Conservation (phyloP, 2,329 filamentous ascomycete genomes). For the Penicillium sp. region DNA sequence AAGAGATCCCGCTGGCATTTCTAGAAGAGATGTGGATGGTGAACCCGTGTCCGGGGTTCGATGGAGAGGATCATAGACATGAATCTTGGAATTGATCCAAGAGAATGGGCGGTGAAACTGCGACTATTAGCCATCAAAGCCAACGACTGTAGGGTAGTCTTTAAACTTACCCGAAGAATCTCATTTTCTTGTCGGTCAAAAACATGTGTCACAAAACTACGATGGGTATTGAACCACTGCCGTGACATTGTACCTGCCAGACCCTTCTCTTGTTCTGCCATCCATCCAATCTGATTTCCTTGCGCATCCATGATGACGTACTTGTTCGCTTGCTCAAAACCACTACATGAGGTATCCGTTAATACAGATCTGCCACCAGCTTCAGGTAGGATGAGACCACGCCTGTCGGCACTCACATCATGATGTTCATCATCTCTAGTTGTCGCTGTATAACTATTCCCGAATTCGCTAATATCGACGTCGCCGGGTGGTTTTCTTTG, state of each 20-base stretch:
- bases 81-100: conserved; percentile 59
- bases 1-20: conserved; percentile 43
- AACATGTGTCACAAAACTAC: conserved; percentile 62
- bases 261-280: conserved; percentile 61
- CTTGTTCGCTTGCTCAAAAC: conserved; percentile 64
- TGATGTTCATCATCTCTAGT: conserved; percentile 63
- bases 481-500: conserved; percentile 56
- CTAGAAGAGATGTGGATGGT: conserved; percentile 44
- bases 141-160: not conserved
- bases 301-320: conserved; percentile 63
- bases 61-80: conserved; percentile 53
- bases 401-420: conserved; percentile 43
- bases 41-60: conserved; percentile 32
- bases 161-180: conserved; percentile 48
- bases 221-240: conserved; percentile 60
- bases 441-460: conserved; percentile 61
- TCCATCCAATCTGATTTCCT: conserved; percentile 61
- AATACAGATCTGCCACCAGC: not conserved
- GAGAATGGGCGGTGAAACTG: conserved; percentile 61
- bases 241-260: conserved; percentile 54
- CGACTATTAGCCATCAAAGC: conserved; percentile 9
- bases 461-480: conserved; percentile 57
- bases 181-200: conserved; percentile 60
- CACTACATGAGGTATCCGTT: conserved; percentile 31
- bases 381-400: not conserved